Percentiles rank a stretch among this genome's conserved stretches.
phyloP scores from a whole-genome alignment of 495 filamentous ascomycete species.

The Podospora conica region DNA sequence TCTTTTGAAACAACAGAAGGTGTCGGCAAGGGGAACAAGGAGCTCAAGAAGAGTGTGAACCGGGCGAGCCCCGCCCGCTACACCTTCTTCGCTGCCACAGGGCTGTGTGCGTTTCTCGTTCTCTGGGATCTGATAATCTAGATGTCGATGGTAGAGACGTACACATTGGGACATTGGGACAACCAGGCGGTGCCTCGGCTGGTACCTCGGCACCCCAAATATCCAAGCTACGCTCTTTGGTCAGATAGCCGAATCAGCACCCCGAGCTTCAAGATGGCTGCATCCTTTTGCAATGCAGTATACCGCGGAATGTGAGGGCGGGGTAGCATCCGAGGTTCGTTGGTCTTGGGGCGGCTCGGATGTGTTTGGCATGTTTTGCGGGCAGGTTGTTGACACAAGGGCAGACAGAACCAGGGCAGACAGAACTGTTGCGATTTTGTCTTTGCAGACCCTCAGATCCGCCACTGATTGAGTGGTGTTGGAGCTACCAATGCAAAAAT shows the following conservation, averaged over 20 bases:
- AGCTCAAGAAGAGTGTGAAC: constrained; percentile 80
- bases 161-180: not conserved
- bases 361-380: too few relatives aligned
- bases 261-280: not conserved
- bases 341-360: too few relatives aligned
- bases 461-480: not conserved
- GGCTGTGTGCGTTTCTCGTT: constrained; percentile 72
- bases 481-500: not conserved
- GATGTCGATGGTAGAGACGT: not conserved
- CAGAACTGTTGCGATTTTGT: not conserved
- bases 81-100: constrained; percentile 82
- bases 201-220: not conserved
- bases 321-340: not conserved
- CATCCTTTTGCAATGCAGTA: not conserved
- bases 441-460: not conserved
- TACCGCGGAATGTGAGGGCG: not conserved
- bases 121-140: constrained; percentile 93
- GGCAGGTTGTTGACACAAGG: not conserved
- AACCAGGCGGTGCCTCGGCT: not conserved
- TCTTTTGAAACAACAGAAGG: constrained; percentile 75
- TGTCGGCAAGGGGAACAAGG: constrained; percentile 80
- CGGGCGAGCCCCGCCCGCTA: constrained; percentile 76
- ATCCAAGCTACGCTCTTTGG: not conserved
- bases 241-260: too few relatives aligned
- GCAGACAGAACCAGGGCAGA: not conserved